Evolutionary conservation across 495 filamentous ascomycete genomes (phyloP).

Genomic region (Sporormia fimetaria): DNA sequence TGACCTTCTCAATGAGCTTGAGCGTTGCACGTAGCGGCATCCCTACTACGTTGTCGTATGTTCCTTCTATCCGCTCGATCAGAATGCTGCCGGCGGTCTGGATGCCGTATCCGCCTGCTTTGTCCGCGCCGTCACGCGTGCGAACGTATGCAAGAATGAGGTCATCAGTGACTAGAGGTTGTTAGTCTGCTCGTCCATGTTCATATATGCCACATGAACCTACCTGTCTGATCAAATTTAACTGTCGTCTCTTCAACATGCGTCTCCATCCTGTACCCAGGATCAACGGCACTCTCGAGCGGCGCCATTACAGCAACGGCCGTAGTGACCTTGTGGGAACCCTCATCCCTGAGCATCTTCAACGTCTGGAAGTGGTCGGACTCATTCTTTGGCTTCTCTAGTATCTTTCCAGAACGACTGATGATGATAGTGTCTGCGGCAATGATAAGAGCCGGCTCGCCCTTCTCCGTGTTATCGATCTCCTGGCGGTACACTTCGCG

Average conservation of each 20-base stretch:
- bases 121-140: conserved; percentile 88
- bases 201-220: background rate
- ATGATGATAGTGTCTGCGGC: conserved; percentile 90
- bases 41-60: conserved; percentile 92
- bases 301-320: conserved; percentile 73
- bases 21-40: conserved; percentile 72
- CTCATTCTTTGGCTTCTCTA: conserved; percentile 81
- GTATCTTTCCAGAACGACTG: conserved; percentile 55
- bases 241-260: conserved; percentile 83
- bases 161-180: conserved; percentile 55
- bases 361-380: conserved; percentile 77
- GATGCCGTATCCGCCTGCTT: conserved; percentile 91
- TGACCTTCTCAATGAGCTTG: conserved; percentile 72
- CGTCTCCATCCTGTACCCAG: conserved; percentile 73
- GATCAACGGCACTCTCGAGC: conserved; percentile 58
- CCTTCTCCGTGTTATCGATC: conserved; percentile 44
- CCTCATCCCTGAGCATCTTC: conserved; percentile 59
- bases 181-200: background rate
- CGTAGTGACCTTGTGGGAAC: conserved; percentile 68
- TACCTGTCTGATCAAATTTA: conserved; percentile 52
- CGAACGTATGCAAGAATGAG: conserved; percentile 75
- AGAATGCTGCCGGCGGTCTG: conserved; percentile 80
- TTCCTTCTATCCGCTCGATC: conserved; percentile 78
- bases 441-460: conserved; percentile 75
- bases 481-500: conserved; percentile 63